These are phyloP conservation scores for Anethum foeniculum DNA, from an alignment of 140 eudicot species.

Conservation along the genomic window DNA sequence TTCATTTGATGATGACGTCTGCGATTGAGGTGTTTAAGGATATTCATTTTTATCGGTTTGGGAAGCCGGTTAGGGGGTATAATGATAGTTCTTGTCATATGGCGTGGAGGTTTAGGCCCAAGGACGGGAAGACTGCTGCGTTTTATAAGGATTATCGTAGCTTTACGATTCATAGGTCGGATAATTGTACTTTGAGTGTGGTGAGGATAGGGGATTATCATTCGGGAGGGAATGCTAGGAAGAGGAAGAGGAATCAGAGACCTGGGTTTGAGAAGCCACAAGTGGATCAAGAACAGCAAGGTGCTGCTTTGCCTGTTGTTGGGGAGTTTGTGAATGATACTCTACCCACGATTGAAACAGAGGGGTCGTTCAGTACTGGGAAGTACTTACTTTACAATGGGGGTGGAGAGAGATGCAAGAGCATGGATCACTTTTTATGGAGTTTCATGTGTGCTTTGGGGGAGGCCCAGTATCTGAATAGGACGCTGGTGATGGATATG, in stretches of 20 bases:
- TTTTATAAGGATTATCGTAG: constrained; percentile 81
- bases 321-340: constrained; percentile 72
- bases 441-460: constrained; percentile 93
- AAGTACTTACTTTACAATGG: constrained; percentile 67
- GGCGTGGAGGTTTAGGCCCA: constrained; percentile 99
- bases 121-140: constrained; percentile 65
- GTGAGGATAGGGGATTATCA: constrained; percentile 76
- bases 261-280: constrained; percentile 59
- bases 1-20: constrained; percentile 71
- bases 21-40: constrained; percentile 77
- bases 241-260: constrained; percentile 50
- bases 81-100: constrained; percentile 73
- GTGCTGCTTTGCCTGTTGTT: constrained; percentile 38
- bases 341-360: constrained; percentile 71
- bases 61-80: constrained; percentile 69
- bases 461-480: constrained; percentile 82
- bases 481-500: constrained; percentile 84
- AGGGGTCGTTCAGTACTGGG: constrained; percentile 52
- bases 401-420: constrained; percentile 90
- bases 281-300: constrained; percentile 19
- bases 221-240: constrained; percentile 89
- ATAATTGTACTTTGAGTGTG: constrained; percentile 59
- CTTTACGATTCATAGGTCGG: constrained; percentile 48
- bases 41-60: constrained; percentile 78
- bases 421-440: constrained; percentile 89